Base-by-base conservation (phyloP, 1,139 yeast genomes). In the Fermentozyma sake region DNA sequence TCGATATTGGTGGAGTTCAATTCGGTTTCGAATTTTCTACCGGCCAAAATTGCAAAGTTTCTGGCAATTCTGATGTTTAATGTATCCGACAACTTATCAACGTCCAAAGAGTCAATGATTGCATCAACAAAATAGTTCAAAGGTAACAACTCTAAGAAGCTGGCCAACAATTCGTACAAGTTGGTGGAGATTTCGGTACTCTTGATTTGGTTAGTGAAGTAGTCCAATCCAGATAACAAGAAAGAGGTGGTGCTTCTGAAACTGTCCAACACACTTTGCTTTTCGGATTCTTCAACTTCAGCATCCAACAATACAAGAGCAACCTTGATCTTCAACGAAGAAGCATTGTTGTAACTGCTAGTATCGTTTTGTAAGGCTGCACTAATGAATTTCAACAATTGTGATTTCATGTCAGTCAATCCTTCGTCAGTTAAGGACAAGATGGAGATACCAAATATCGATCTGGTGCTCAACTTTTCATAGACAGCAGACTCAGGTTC, bases 81-180 rank as follows among this genome's bases (percentile, higher is more conserved):
- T 2, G 52, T 36, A 35, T 59, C 68, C 5, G 53, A 39, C 20
- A 64, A 49, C 31, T 65, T 62, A 23, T 65, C 64, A 18, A 74
- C 60, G 20, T 68, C 68, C 33, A 79, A 59, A 8, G 83, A 64
- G 14, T 69, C 71, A n/a, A 72, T 52, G 16, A 82, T 68, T 2
- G 94, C 76, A 16, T 68, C 64, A 20, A 83, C 79, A 48, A 85
- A 87, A 41, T 76, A 72, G 33, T 68, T 69, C 41, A 87, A 72
- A 16, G 97, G 96, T 32, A 89, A 63, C 37, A 86, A 62, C 34
- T 76, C 76, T 39, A 89, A 59, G 38, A 80, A 59, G 39, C 72
- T 72, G 23, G 77, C 73, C 40, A 89, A 63, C 28, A 84, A 57
- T 15, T 61, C 66, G 39, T 61, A 63, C 38, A 64, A 52, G 28